A percentile compares a stretch with the other conserved stretches of the same genome.
Conservation (phyloP, 169 alveolate species). For the Miamiensis avidus region DNA sequence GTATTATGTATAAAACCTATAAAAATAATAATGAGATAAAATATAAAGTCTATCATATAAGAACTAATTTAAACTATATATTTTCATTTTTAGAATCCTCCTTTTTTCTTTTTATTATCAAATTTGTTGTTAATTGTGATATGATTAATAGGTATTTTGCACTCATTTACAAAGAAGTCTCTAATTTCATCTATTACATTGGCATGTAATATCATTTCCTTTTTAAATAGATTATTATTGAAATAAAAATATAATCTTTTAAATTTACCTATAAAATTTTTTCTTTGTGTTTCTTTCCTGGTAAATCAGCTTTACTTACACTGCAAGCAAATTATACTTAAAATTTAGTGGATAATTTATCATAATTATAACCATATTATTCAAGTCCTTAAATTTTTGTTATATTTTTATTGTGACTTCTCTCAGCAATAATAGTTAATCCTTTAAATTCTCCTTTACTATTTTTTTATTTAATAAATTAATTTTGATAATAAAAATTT, state of each 20-base stretch:
- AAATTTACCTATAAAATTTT: too few relatives aligned
- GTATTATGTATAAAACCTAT: not conserved
- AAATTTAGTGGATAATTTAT: not conserved
- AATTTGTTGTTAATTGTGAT: too few relatives aligned
- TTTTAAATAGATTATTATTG: too few relatives aligned
- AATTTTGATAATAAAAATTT: too few relatives aligned
- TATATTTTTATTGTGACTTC: not conserved
- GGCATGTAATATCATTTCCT: not conserved
- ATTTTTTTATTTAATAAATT: too few relatives aligned
- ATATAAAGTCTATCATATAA: not conserved
- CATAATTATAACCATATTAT: not conserved
- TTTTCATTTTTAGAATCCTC: not conserved
- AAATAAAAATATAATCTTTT: too few relatives aligned
- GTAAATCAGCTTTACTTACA: not conserved
- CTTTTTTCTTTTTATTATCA: not conserved
- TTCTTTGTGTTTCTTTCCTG: not conserved
- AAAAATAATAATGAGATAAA: too few relatives aligned
- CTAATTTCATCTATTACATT: not conserved
- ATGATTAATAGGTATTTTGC: not conserved
- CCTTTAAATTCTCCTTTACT: not conserved
- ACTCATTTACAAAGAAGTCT: not conserved
- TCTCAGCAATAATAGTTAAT: not conserved
- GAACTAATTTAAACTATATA: too few relatives aligned
- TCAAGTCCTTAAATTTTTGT: not conserved
- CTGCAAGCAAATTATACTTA: not conserved